Percentiles rank a stretch among this genome's conserved stretches.
Evolutionary conservation across 2,329 filamentous ascomycete genomes (phyloP).

Genomic region (Pestalotiopsis fici): DNA sequence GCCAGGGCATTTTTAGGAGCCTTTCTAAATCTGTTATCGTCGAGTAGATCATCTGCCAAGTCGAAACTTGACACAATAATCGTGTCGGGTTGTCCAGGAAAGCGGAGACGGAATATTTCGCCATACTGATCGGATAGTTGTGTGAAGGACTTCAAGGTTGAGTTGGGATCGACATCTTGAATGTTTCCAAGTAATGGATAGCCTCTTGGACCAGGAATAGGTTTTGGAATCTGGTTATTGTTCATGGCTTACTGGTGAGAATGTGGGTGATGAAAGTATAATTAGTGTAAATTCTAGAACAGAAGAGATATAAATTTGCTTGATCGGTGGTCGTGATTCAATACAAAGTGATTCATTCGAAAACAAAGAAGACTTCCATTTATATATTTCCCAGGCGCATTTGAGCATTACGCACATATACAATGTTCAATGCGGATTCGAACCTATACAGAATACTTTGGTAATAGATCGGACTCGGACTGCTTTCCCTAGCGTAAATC

Average conservation of each 20-base stretch:
- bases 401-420: not conserved
- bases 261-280: not conserved
- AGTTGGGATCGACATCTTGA: conserved; percentile 6
- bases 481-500: not conserved
- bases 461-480: not conserved
- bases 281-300: not conserved
- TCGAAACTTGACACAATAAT: conserved; percentile 41
- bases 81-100: not conserved
- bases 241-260: not conserved
- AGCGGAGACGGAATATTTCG: conserved; percentile 7
- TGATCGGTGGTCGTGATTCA: too few species aligned
- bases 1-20: conserved; percentile 44
- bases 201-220: conserved; percentile 9
- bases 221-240: not conserved
- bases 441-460: not conserved
- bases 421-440: not conserved
- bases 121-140: conserved; percentile 10
- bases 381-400: not conserved
- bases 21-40: conserved; percentile 67
- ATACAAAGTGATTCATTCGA: too few species aligned
- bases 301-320: not conserved
- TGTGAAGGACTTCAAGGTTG: conserved; percentile 1
- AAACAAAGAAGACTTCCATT: not conserved
- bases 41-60: conserved; percentile 61
- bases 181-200: conserved; percentile 12